Percentiles rank a stretch among this genome's conserved stretches.
phyloP scores from a whole-genome alignment of 345 rosid species.

The Rubroshorea leprosula region DNA sequence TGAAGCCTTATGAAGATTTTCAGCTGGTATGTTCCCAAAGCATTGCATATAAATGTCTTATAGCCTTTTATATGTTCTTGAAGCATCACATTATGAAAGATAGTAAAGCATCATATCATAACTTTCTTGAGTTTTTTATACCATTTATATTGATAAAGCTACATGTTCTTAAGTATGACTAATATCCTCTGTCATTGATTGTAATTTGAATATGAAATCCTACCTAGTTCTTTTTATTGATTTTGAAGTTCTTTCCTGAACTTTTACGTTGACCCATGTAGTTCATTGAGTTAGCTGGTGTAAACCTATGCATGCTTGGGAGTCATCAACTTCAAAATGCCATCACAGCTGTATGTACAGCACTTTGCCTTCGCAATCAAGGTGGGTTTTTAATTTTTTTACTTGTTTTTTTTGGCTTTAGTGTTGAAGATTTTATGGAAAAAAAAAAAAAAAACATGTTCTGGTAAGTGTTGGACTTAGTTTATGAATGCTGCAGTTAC shows the following conservation, averaged over 20 bases:
- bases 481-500: neutral
- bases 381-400: conserved; percentile 36
- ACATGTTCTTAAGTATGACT: neutral
- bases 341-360: conserved; percentile 59
- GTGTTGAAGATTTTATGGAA: neutral
- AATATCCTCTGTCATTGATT: neutral
- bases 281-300: conserved; percentile 53
- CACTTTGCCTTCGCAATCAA: conserved; percentile 65
- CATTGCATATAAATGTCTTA: neutral
- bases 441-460: neutral
- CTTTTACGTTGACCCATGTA: conserved; percentile 24
- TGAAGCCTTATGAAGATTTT: conserved; percentile 40
- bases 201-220: neutral
- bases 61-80: too few species aligned
- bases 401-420: conserved; percentile 4
- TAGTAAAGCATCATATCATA: too few species aligned
- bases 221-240: conserved; percentile 1
- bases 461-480: neutral
- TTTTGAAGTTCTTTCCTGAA: neutral
- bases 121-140: neutral
- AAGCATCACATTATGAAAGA: too few species aligned
- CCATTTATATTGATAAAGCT: neutral
- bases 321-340: conserved; percentile 92
- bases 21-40: conserved; percentile 38
- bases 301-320: conserved; percentile 70